Percentiles rank a stretch among this genome's conserved stretches.
Conservation (phyloP, 805 yeast genomes). For the Pichia exigua region DNA sequence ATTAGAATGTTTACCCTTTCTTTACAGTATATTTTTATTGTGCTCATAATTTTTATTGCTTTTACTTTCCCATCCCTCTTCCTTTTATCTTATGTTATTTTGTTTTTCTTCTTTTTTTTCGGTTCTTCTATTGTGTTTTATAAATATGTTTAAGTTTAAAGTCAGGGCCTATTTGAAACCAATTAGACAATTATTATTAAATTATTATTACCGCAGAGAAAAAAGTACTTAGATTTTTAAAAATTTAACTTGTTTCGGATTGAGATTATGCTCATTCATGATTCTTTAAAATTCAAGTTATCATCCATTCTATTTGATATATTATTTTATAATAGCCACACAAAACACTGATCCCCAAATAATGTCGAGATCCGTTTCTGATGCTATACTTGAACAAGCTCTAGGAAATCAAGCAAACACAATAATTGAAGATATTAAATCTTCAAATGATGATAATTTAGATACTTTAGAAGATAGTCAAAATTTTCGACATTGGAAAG, state of each 20-base stretch:
- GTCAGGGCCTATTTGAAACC: too few species aligned
- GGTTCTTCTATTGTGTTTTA: background rate
- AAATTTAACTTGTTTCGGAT: too few species aligned
- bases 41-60: background rate
- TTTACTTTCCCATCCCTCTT: background rate
- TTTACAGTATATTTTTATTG: too few species aligned
- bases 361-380: background rate
- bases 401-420: background rate
- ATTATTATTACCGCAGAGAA: too few species aligned
- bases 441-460: background rate
- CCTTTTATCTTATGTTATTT: background rate
- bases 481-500: constrained; percentile 29
- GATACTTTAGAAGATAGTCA: constrained; percentile 9
- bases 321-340: too few species aligned
- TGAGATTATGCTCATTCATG: too few species aligned
- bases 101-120: background rate
- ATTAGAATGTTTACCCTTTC: too few species aligned
- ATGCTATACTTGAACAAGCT: constrained; percentile 1
- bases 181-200: too few species aligned
- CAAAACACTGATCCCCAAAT: background rate
- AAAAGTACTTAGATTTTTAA: too few species aligned
- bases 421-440: background rate
- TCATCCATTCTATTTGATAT: too few species aligned
- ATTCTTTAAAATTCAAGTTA: too few species aligned
- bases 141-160: too few species aligned